Base-by-base conservation (phyloP, 2,329 filamentous ascomycete species). In the Parasarocladium wereldwijsianum region DNA sequence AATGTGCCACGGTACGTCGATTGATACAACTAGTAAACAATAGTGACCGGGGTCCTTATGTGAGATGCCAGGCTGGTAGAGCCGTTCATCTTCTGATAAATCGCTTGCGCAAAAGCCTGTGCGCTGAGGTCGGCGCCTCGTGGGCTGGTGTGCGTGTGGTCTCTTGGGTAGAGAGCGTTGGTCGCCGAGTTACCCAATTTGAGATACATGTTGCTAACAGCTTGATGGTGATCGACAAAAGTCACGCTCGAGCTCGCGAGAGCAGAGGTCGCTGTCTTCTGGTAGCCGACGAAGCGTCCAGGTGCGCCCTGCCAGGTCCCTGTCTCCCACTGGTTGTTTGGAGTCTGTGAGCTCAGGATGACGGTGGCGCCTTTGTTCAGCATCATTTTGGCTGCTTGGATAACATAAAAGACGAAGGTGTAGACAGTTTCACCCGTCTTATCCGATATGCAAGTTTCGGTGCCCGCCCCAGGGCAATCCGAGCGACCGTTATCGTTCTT, bases 111-210 rank as follows among this genome's bases (percentile, higher is more conserved):
- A 40, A 76, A 77, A 5, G 66, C 61, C 40, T 65, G 55, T 0
- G 69, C 61, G 31, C 69, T 64, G 4, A 63, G 50, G 35, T 67
- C 54, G 2, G 73, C 70, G n/a, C 70, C 64, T 17, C 49, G 52
- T 0, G 66, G 52, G 30, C 60, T 64, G 2, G 71, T 75, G 45
- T 76, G 73, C 0, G 71, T 77, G 45, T 77, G 71, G 39, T 76
- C 71, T 13, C 58, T 57, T 0, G 70, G 66, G 36, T 63, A 78
- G 36, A 62, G 56, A 1, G 53, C 50, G 43, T 72, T 61, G 16
- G 72, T 66, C 4, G 51, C 56, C 1, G 50, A 35, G 23, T 49
- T 51, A 0, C 71, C 69, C 26, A 72, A 41, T 10, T 53, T 51
- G 43, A 62, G 44, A 44, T 64, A 72, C 22, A 58, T 61, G 37